Evolutionary conservation across 306 rosid species (phyloP), one percentile per base, ranked within the genome.

Genomic region (Rosa rugosa): DNA sequence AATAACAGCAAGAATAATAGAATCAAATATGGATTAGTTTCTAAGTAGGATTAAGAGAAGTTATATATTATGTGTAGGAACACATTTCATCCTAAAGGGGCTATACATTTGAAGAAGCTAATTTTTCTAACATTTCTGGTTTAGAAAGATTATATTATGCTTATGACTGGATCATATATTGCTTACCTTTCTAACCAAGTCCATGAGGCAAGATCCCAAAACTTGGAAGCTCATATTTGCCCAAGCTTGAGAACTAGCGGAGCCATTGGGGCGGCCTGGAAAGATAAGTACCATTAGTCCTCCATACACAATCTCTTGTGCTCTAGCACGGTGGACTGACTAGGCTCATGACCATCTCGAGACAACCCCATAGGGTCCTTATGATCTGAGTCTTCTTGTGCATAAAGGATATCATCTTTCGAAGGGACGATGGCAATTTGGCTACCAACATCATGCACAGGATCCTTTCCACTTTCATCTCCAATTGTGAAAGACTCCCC

Each of bases 281-380:
- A 62, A 3, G 16, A 67, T 62, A 12, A 87, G 63, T 12, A 67
- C 72, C 80, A 84, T 36, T 23, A 84, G 44, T 0, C 90, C 88
- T 54, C 90, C 90, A 12, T 1, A 4, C 13, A 79, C 82, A 49
- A 87, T 13, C 79, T 87, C 85, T 57, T 82, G 23, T 25, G 88
- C 3, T 31, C 36, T 31, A 31, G 36, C 36, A 27, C 31, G 31
- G 31, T 27, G 44, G 31, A 64, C 7, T 53, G 80, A 40, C 11
- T 53, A 65, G 27, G 44, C 38, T 22, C 41, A 31, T 53, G 31
- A 75, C 63, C 66, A 20, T 17, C 71, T 16, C 2, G 69, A 72
- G 64, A 56, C 45, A 75, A 11, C 14, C 8, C 13, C 2, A 27
- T 27, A 38, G 54, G 14, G 65, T 50, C 76, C 23, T 47, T 25